Percentiles rank a stretch among this genome's conserved stretches.
phyloP scores from a whole-genome alignment of 176 grass and related monocot genomes.

The Coix lacrymajobi region DNA sequence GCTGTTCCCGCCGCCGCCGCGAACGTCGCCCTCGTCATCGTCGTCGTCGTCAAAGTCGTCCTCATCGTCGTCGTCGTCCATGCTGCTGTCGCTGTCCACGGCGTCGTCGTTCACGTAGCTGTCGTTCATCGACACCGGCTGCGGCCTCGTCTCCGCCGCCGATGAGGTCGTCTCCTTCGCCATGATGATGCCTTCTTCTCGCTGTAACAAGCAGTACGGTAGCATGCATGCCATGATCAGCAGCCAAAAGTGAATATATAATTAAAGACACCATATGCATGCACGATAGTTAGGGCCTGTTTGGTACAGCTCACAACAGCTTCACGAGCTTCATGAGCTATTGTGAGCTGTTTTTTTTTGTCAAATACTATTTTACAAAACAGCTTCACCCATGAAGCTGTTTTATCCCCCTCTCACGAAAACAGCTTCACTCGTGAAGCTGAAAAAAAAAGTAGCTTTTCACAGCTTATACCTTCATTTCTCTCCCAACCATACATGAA shows the following conservation, averaged over 20 bases:
- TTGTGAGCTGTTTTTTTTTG: no score
- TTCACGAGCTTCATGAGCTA: no score
- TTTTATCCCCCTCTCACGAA: no score
- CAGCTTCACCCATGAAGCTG: no score
- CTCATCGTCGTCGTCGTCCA: constrained; percentile 38
- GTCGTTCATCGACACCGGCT: constrained; percentile 40
- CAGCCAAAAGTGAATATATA: background rate
- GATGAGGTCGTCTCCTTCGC: constrained; percentile 39
- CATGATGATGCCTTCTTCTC: constrained; percentile 43
- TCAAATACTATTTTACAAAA: no score
- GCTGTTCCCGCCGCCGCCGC: background rate
- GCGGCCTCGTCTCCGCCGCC: constrained; percentile 23
- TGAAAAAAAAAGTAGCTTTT: no score
- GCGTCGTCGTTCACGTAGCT: constrained; percentile 36
- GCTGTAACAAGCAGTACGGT: background rate
- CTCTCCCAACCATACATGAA: no score
- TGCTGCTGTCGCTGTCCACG: constrained; percentile 17
- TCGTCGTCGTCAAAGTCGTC: constrained; percentile 71
- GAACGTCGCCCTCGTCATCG: constrained; percentile 7
- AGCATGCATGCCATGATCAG: background rate
- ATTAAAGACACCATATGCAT: background rate
- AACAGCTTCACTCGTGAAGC: no score
- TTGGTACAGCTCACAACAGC: no score
- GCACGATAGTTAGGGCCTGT: no score
- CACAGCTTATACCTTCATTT: no score